Conservation (phyloP, 495 filamentous ascomycete genomes). For the Lophium mytilinum region DNA sequence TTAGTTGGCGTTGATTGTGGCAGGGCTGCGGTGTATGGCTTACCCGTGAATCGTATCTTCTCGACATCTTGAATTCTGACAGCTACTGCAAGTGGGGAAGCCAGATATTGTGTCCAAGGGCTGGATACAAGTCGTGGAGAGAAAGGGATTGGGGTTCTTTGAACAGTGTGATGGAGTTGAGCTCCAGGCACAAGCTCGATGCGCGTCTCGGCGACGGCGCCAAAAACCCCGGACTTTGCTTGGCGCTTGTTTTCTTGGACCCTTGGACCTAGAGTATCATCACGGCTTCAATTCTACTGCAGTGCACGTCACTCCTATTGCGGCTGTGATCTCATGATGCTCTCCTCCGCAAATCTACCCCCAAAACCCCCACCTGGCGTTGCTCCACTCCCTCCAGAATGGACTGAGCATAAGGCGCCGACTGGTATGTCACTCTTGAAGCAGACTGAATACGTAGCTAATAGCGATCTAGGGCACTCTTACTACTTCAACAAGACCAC, state of each 20-base stretch:
- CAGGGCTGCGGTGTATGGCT: conserved; percentile 27
- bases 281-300: background rate
- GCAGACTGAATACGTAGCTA: background rate
- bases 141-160: background rate
- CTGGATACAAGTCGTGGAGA: background rate
- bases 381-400: conserved; percentile 62
- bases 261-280: conserved; percentile 4
- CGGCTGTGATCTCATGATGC: conserved; percentile 34
- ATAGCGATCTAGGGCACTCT: conserved; percentile 51
- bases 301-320: background rate
- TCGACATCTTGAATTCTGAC: conserved; percentile 62
- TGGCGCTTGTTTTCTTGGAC: too few relatives aligned
- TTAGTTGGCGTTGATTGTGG: conserved; percentile 33
- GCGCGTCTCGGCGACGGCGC: conserved; percentile 15
- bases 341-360: conserved; percentile 47
- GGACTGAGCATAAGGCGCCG: conserved; percentile 89
- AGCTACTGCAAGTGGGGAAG: background rate
- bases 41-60: conserved; percentile 97
- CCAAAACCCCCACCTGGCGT: conserved; percentile 43
- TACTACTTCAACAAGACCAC: conserved; percentile 88
- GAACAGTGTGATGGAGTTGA: conserved; percentile 2
- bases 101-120: background rate
- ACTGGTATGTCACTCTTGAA: conserved; percentile 45
- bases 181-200: conserved; percentile 30
- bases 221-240: conserved; percentile 4